Conservation (phyloP, 495 filamentous ascomycete genomes). For the Filosporella fistucella region DNA sequence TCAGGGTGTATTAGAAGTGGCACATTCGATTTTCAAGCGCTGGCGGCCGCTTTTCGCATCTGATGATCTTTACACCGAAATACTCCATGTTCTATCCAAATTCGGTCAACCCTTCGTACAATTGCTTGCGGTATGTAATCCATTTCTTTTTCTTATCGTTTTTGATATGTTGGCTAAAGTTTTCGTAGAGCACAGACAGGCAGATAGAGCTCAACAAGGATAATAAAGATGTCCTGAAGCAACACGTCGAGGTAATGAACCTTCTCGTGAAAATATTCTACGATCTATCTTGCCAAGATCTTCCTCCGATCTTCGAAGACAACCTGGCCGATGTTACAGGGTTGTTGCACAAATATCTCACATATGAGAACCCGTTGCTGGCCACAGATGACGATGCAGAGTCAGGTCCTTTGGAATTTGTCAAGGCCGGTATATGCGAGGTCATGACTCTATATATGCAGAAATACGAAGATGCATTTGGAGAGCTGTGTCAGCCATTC, state of each 20-base stretch:
- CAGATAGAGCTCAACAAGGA: conserved; percentile 70
- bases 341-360: conserved; percentile 88
- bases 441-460: conserved; percentile 78
- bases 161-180: not conserved
- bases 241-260: conserved; percentile 76
- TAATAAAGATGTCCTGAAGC: conserved; percentile 67
- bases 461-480: conserved; percentile 93
- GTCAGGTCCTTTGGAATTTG: conserved; percentile 73
- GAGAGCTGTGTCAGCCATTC: conserved; percentile 70
- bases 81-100: conserved; percentile 84
- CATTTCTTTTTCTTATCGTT: not conserved
- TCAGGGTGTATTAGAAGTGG: conserved; percentile 92
- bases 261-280: conserved; percentile 87
- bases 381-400: conserved; percentile 83
- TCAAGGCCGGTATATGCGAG: conserved; percentile 91
- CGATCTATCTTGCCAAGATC: conserved; percentile 93
- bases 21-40: conserved; percentile 94
- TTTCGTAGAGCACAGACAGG: conserved; percentile 64
- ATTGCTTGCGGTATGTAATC: conserved; percentile 62
- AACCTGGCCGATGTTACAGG: conserved; percentile 68
- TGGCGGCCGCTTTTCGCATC: conserved; percentile 93
- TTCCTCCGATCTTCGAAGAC: conserved; percentile 82
- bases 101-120: conserved; percentile 79
- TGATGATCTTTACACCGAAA: conserved; percentile 85
- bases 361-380: conserved; percentile 78